phyloP scores from a whole-genome alignment of 1,284 basidiomycete genomes.

The Rhodotorula sp. region DNA sequence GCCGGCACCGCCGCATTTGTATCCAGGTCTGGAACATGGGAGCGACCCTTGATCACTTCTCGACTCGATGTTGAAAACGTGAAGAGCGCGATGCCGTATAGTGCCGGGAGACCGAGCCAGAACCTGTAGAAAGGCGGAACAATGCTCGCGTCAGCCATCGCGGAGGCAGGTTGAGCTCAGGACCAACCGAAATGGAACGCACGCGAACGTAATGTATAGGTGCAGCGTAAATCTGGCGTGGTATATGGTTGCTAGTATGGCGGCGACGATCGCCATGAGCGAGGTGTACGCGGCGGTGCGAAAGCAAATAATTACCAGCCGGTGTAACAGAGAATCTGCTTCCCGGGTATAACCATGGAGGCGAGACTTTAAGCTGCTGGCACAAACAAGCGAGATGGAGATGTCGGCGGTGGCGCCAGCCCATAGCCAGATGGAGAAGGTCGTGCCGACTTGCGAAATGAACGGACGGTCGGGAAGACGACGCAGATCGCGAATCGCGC shows the following conservation, averaged over 20 bases:
- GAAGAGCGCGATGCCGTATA: background rate
- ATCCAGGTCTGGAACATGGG: background rate
- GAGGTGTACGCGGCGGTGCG: background rate
- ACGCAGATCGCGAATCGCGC: background rate
- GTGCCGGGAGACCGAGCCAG: background rate
- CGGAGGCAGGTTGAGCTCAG: too few species aligned
- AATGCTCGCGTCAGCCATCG: too few species aligned
- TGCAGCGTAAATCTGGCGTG: background rate
- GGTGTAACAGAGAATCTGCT: background rate
- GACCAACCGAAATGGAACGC: too few species aligned
- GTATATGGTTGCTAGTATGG: background rate
- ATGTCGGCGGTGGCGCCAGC: background rate
- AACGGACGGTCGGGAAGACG: background rate
- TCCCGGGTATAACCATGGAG: background rate
- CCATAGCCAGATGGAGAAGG: background rate
- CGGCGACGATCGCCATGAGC: background rate
- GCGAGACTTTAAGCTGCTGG: background rate
- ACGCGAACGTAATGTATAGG: background rate
- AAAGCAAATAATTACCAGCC: background rate
- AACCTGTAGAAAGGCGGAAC: background rate
- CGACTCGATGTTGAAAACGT: background rate
- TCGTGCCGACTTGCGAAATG: background rate
- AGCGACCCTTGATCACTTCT: background rate
- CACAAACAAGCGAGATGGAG: background rate
- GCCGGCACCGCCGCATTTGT: background rate